Base-by-base conservation (phyloP, 345 rosid genomes). In the Brassica juncea region DNA sequence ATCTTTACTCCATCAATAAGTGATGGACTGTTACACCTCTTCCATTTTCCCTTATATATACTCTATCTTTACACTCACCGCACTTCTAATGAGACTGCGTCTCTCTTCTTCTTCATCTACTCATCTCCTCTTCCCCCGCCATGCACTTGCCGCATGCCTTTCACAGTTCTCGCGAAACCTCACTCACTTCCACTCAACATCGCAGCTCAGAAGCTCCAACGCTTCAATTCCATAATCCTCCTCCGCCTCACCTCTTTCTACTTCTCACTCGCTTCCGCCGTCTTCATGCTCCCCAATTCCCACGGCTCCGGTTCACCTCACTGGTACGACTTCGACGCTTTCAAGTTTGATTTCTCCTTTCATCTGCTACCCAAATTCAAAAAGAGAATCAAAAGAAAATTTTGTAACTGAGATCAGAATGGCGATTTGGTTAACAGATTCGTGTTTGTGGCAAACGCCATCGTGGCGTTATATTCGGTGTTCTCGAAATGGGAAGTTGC, bases 271-370 rank as follows among this genome's bases (percentile, higher is more conserved):
- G 89, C 94, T 42, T 86, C 99, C 79, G 82, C 97, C 66, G 82
- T 92, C 81, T 94, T 94, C 87, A 91, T 88, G 91, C 88, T 86
- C 87, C 85, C 99, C 47, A 89, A 92, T 81, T 85, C 84, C 11
- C 84, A 89, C 8, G 90, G 88, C 60, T 70, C 91, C 81, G 72
- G 25, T 80, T 87, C 88, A 3, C 92, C 88, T 67, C 88, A 65
- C 77, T 95, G 98, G 99, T 87, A 80, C 83, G 91, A 91, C 76
- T 95, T 88, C 73, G 97, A 90, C 80, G 99, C 98, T 55, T 91
- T 89, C 92, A 90, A 97, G 97, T 94, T 79, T 72, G 64, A 4
- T 8, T 15, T 27, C 42, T 3, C 47, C 2, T n/a, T 60, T 23
- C 6, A 9, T 59, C 39, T n/a, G 0, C 35, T 28, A 0, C 25